Evolutionary conservation across 208 protist species (phyloP).

Genomic region (Polymyxa betae): DNA sequence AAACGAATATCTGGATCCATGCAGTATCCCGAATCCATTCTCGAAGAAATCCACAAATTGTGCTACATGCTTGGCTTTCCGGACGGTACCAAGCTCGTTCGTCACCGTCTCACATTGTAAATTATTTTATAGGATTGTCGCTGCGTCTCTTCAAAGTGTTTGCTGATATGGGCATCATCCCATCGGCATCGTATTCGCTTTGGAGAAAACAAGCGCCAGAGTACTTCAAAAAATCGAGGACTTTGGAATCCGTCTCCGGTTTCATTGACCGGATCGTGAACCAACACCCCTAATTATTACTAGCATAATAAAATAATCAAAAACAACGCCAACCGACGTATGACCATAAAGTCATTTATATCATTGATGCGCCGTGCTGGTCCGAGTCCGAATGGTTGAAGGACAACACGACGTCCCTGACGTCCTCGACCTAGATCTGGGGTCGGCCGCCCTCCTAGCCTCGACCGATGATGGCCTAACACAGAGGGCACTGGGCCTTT

Average conservation of each 20-base stretch:
- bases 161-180: neutral
- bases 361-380: too few species aligned
- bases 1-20: neutral
- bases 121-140: neutral
- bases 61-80: slow-evolving; percentile 24
- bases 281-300: too few species aligned
- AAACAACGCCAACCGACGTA: too few species aligned
- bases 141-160: slow-evolving; percentile 29
- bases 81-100: neutral
- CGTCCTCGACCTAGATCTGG: too few species aligned
- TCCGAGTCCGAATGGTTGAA: too few species aligned
- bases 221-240: neutral
- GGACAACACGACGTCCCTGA: too few species aligned
- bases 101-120: neutral
- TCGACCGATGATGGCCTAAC: neutral
- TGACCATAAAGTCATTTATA: too few species aligned
- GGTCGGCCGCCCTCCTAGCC: neutral
- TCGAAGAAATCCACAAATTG: slow-evolving; percentile 1
- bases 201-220: slow-evolving; percentile 8
- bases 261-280: neutral
- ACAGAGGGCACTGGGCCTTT: neutral
- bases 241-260: neutral
- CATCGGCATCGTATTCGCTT: neutral
- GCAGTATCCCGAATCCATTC: neutral
- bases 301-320: too few species aligned